A percentile compares a stretch with the other conserved stretches of the same genome.
These are phyloP conservation scores for Trypanosoma vivax DNA, from an alignment of 208 protist species.

Conservation along the genomic window DNA sequence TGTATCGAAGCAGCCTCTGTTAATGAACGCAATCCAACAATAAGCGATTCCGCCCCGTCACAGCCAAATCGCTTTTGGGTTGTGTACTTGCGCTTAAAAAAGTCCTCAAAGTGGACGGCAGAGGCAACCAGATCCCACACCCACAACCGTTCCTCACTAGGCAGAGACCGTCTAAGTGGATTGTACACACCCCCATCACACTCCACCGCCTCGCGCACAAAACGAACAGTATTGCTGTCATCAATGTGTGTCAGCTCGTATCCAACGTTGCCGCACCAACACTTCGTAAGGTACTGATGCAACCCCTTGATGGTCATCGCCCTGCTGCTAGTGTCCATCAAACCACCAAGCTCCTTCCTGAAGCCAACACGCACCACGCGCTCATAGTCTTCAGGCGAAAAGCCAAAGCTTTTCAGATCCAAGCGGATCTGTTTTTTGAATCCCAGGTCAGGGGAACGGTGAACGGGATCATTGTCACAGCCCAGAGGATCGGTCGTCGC, in stretches of 20 bases:
- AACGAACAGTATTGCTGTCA: conserved; percentile 80
- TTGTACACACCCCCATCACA: conserved; percentile 27
- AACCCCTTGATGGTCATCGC: conserved; percentile 79
- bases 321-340: conserved; percentile 51
- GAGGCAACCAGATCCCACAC: conserved; percentile 89
- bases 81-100: conserved; percentile 92
- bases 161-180: conserved; percentile 42
- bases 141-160: conserved; percentile 74
- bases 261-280: conserved; percentile 89
- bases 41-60: conserved; percentile 94
- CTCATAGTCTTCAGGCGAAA: conserved; percentile 54
- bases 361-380: conserved; percentile 79
- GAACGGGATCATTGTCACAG: conserved; percentile 45
- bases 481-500: conserved; percentile 80
- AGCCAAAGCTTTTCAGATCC: conserved; percentile 80
- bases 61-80: conserved; percentile 96
- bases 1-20: conserved; percentile 79
- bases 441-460: conserved; percentile 42
- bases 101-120: conserved; percentile 93
- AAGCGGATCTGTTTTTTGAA: conserved; percentile 58
- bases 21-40: conserved; percentile 92
- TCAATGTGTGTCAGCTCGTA: conserved; percentile 95
- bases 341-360: conserved; percentile 58
- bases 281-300: conserved; percentile 62
- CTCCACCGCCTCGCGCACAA: conserved; percentile 90